Conservation (phyloP, 1,139 yeast species). For the Sugiyamaella pinicola region DNA sequence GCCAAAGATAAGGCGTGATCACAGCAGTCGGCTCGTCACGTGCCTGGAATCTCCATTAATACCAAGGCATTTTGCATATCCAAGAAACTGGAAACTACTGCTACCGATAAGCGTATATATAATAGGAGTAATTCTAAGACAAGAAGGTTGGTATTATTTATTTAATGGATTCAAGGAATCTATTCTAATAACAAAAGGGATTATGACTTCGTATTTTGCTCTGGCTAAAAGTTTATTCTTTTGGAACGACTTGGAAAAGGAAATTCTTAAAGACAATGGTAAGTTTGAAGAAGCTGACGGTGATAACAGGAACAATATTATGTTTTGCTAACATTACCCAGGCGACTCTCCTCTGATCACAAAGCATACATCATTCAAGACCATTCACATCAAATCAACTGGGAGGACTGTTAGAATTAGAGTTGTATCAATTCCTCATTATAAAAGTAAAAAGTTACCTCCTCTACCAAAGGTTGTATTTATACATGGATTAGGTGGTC, state of each 20-base stretch:
- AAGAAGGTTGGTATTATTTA: too few relatives aligned
- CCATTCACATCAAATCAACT: slow-evolving; percentile 1
- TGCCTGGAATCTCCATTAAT: background rate
- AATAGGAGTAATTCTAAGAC: too few relatives aligned
- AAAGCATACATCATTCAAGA: slow-evolving; percentile 26
- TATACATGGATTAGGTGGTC: slow-evolving; percentile 79
- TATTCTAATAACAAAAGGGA: background rate
- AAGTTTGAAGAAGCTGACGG: slow-evolving; percentile 5
- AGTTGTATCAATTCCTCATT: slow-evolving; percentile 39
- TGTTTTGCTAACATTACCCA: slow-evolving; percentile 6
- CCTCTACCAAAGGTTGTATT: slow-evolving; percentile 60
- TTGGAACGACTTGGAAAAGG: slow-evolving; percentile 35
- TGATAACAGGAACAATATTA: background rate
- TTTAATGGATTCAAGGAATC: too few relatives aligned
- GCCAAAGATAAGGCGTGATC: background rate
- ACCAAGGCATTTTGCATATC: background rate
- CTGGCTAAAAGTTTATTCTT: slow-evolving; percentile 31
- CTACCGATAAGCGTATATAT: too few relatives aligned
- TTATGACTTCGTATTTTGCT: slow-evolving; percentile 13
- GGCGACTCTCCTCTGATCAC: slow-evolving; percentile 33
- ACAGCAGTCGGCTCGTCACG: background rate
- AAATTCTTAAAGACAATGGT: slow-evolving; percentile 32
- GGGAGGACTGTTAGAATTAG: slow-evolving; percentile 31
- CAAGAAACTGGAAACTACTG: background rate
- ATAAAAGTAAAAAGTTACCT: slow-evolving; percentile 39